Evolutionary conservation across 2,329 filamentous ascomycete genomes (phyloP).

Genomic region (Phyllosticta citrichinensis): DNA sequence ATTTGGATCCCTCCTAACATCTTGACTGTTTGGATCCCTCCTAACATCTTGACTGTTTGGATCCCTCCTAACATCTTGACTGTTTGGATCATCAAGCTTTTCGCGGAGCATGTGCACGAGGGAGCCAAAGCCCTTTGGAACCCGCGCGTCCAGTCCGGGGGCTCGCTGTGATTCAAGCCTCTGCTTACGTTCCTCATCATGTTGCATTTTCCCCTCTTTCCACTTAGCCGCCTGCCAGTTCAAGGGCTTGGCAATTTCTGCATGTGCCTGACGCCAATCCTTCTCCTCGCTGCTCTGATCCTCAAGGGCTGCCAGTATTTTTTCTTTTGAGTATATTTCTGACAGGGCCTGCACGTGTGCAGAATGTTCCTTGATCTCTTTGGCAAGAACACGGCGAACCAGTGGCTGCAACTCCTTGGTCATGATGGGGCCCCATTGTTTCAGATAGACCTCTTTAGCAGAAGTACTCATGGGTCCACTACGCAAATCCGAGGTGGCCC

Average conservation of each 20-base stretch:
- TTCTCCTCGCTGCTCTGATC: too few relatives aligned
- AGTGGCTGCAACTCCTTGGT: not conserved
- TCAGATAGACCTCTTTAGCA: not conserved
- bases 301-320: too few relatives aligned
- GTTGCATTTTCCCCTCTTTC: too few relatives aligned
- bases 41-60: too few relatives aligned
- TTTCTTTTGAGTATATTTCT: not conserved
- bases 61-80: too few relatives aligned
- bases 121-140: not conserved
- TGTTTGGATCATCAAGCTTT: not conserved
- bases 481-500: not conserved
- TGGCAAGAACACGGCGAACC: not conserved
- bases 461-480: not conserved
- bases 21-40: not conserved
- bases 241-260: too few relatives aligned
- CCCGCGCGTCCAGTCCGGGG: not conserved
- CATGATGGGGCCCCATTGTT: not conserved
- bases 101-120: not conserved
- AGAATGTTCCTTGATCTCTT: not conserved
- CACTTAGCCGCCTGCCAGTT: too few relatives aligned
- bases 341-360: not conserved
- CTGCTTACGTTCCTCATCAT: too few relatives aligned
- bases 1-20: too few relatives aligned
- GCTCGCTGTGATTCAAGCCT: not conserved
- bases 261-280: too few relatives aligned